Base-by-base conservation (phyloP, 495 filamentous ascomycete species). In the Hypoxylon trugodes region DNA sequence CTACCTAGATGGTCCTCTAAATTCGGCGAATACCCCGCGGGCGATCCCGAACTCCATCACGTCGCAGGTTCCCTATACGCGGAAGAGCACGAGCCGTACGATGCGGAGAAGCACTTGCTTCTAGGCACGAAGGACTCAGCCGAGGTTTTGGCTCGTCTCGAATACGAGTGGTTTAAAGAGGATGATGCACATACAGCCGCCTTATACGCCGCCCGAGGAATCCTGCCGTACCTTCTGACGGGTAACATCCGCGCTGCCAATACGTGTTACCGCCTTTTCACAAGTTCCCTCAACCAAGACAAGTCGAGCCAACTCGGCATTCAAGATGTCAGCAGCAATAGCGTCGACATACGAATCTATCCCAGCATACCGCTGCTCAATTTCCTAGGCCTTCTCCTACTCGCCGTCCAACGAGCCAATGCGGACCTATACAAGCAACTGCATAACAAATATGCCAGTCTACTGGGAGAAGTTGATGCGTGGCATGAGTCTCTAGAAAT, bases 31-130 rank as follows among this genome's bases (percentile, higher is more conserved):
- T 89, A 91, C 70, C 95, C 96, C 38, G 88, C 92, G 60, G 95
- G 95, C 40, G 95, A 99, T 67, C 91, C 96, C 4, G 96, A 98
- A 59, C 79, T 99, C 55, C 95, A 99, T 72, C 93, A 98, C 77
- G 93, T 96, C 45, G 89, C 89, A 16, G 95, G 95, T 36, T 88
- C 86, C 6, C 79, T 98, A 22, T 96, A 90, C 71, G 93, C 92
- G 8, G 90, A 96, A 75, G 93, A 97, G 69, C 86, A 90, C 72
- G 90, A 96, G 43, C 85, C 88, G 8, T 96, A 97, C 77, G 93
- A 96, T 28, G 94, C 96, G 10, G 95, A 99, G 74, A 85, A 86
- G 65, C 95, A 99, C 77, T 81, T 99, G 38, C 73, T 92, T 15
- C 82, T 98, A 24, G 95, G 95, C 60, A 98, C 93, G 7, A 91